A percentile compares a stretch with the other conserved stretches of the same genome.
These are phyloP conservation scores for Apiotrichum porosum DNA, from an alignment of 1,284 basidiomycete genomes.

Conservation along the genomic window DNA sequence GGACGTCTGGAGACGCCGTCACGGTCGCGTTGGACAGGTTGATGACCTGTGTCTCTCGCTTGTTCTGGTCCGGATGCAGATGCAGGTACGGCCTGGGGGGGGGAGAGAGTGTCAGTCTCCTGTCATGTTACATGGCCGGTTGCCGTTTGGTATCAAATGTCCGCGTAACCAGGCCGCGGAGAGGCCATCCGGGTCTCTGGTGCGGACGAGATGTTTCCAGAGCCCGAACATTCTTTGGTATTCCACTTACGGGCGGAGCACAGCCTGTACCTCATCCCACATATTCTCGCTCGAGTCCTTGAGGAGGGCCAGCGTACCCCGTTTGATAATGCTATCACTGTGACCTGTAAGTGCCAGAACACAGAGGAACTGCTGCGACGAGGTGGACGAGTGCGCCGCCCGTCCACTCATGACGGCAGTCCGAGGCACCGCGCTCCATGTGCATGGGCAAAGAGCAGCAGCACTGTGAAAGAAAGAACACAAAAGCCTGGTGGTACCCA, in stretches of 20 bases:
- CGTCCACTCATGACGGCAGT: too few relatives aligned
- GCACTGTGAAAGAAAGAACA: too few relatives aligned
- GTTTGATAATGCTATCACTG: conserved; percentile 77
- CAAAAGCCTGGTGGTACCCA: neutral
- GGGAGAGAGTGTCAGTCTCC: too few relatives aligned
- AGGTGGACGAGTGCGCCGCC: too few relatives aligned
- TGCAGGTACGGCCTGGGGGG: conserved; percentile 74
- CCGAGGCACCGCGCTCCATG: too few relatives aligned
- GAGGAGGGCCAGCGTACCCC: conserved; percentile 72
- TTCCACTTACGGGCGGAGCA: conserved; percentile 66
- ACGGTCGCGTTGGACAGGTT: conserved; percentile 80
- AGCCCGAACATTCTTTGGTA: neutral
- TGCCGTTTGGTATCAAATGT: neutral
- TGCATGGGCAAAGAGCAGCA: too few relatives aligned
- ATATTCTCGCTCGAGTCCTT: conserved; percentile 68
- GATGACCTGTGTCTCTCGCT: conserved; percentile 76
- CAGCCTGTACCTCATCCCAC: conserved; percentile 83
- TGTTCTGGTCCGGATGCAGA: conserved; percentile 72
- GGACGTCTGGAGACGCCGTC: conserved; percentile 79
- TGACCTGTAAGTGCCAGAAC: too few relatives aligned
- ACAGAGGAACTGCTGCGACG: too few relatives aligned
- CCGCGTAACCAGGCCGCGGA: too few relatives aligned
- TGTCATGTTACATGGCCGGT: too few relatives aligned
- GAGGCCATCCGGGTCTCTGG: too few relatives aligned
- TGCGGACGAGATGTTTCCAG: too few relatives aligned